Conservation (phyloP, 169 alveolate genomes). For the Eimeria praecox region DNA sequence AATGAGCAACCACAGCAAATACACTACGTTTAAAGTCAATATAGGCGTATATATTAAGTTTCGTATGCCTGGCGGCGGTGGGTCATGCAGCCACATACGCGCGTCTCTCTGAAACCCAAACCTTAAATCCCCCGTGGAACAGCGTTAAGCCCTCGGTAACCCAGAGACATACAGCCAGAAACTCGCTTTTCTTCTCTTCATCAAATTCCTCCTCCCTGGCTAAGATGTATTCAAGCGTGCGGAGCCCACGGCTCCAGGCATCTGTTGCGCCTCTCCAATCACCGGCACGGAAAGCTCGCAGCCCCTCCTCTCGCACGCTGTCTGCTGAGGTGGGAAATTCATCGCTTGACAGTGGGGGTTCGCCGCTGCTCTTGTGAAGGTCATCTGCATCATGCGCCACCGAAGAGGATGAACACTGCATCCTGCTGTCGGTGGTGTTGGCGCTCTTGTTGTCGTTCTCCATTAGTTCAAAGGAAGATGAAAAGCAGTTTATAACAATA, state of each 20-base stretch:
- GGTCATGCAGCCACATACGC: background rate
- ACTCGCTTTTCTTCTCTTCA: conserved; percentile 58
- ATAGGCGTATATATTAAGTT: background rate
- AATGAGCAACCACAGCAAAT: background rate
- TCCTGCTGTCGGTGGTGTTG: background rate
- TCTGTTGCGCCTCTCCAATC: conserved; percentile 74
- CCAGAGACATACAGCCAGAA: conserved; percentile 18
- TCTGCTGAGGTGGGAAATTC: conserved; percentile 13
- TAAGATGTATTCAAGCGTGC: conserved; percentile 63
- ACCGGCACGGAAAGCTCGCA: conserved; percentile 49
- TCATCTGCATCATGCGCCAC: conserved; percentile 12
- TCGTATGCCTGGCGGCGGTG: background rate
- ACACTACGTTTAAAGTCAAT: background rate
- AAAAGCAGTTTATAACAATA: background rate
- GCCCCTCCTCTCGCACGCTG: conserved; percentile 62
- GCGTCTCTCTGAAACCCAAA: background rate
- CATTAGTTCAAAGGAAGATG: background rate
- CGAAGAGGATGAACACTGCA: conserved; percentile 26
- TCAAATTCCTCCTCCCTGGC: conserved; percentile 66
- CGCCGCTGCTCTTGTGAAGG: background rate
- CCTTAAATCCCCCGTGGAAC: background rate
- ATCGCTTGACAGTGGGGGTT: background rate
- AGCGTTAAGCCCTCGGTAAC: background rate
- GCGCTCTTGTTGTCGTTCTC: background rate
- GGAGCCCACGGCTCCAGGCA: conserved; percentile 80